phyloP scores from a whole-genome alignment of 345 rosid species.

The Anacardium occidentale region DNA sequence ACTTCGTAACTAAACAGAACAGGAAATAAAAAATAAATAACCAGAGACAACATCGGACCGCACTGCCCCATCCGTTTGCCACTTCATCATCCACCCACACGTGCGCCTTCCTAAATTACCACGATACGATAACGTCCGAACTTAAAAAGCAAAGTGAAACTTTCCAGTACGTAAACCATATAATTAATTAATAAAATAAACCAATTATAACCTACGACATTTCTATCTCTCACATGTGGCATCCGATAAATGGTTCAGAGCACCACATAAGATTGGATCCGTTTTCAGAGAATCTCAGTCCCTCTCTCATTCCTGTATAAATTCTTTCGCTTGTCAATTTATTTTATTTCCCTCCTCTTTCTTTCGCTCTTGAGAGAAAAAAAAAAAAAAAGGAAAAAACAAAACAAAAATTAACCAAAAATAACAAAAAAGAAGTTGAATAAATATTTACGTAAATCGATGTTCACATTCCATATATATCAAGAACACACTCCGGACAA shows the following conservation, averaged over 20 bases:
- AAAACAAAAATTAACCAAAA: background rate
- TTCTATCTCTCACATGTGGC: too few species aligned
- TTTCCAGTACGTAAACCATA: too few species aligned
- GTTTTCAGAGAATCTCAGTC: too few species aligned
- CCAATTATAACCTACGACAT: too few species aligned
- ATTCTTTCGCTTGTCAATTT: background rate
- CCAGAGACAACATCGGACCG: background rate
- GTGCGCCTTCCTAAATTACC: background rate
- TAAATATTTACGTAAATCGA: background rate
- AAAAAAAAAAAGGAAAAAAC: background rate
- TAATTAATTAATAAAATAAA: too few species aligned
- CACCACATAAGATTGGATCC: too few species aligned
- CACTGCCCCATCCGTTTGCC: background rate
- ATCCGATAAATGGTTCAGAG: too few species aligned
- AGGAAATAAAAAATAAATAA: background rate
- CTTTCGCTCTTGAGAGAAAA: conserved; percentile 10
- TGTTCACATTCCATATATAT: conserved; percentile 13
- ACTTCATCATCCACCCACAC: background rate
- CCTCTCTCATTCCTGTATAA: background rate
- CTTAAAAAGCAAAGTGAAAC: background rate
- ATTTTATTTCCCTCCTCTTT: background rate
- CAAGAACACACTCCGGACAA: background rate
- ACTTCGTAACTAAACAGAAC: background rate
- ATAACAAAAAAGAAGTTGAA: background rate
- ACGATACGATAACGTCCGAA: background rate